These are phyloP conservation scores for Protomyces inundatus DNA, from an alignment of 1,139 yeast species.

Conservation along the genomic window DNA sequence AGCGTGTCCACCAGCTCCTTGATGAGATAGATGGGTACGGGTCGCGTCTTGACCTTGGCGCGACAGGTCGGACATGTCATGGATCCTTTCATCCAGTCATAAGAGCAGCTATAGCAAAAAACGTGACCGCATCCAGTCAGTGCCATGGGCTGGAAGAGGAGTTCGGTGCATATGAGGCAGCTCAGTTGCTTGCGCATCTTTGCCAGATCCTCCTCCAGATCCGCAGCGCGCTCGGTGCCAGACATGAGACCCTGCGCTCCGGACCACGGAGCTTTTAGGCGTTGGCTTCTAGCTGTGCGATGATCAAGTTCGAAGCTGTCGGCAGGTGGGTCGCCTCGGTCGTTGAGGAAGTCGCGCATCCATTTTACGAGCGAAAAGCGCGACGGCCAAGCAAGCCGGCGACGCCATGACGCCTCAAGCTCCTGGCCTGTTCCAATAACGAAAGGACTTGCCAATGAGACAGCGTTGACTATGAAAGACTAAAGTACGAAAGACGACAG, in stretches of 20 bases:
- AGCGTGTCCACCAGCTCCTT: constrained; percentile 17
- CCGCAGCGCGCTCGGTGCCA: not conserved
- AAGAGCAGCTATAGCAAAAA: constrained; percentile 23
- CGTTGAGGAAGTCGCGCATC: no score
- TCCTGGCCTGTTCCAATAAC: no score
- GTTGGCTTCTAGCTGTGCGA: no score
- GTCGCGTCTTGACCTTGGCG: constrained; percentile 6
- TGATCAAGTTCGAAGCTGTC: no score
- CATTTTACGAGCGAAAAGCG: no score
- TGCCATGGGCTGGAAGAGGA: constrained; percentile 13
- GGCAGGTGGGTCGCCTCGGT: no score
- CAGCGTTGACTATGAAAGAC: no score
- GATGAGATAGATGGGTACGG: constrained; percentile 5
- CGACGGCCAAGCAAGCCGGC: no score
- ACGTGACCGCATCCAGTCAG: constrained; percentile 23
- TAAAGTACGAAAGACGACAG: no score
- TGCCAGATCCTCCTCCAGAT: not conserved
- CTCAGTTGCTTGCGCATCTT: constrained; percentile 5
- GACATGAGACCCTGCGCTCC: not conserved
- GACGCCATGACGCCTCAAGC: no score
- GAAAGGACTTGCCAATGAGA: no score
- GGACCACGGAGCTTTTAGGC: no score
- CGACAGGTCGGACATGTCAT: constrained; percentile 27
- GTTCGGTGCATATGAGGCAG: constrained; percentile 25
- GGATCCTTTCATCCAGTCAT: constrained; percentile 22